These are phyloP conservation scores for Nakataea oryzae DNA, from an alignment of 2,329 filamentous ascomycete genomes.

Conservation along the genomic window DNA sequence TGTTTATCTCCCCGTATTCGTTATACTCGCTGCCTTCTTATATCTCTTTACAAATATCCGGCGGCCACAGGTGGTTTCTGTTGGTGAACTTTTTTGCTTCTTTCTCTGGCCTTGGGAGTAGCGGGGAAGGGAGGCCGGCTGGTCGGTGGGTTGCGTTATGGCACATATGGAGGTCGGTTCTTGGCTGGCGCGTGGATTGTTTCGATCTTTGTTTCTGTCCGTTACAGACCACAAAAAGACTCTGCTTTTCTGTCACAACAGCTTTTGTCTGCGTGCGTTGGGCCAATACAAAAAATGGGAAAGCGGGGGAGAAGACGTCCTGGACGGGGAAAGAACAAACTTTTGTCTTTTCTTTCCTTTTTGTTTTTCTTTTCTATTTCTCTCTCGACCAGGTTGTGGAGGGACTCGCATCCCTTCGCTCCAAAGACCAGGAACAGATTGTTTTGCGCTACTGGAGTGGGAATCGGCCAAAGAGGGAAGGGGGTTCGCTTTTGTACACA, in stretches of 20 bases:
- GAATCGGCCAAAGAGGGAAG: not conserved
- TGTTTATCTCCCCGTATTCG: not conserved
- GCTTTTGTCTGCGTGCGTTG: not conserved
- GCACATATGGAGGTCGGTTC: not conserved
- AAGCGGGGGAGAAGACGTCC: not conserved
- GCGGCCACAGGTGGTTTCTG: not conserved
- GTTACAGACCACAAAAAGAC: not conserved
- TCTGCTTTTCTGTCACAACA: not conserved
- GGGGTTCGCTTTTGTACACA: not conserved
- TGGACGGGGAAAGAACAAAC: not conserved
- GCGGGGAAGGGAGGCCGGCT: not conserved
- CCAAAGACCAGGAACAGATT: not conserved
- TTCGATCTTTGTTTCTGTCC: not conserved
- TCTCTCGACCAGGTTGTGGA: not conserved
- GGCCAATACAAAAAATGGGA: not conserved
- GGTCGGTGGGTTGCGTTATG: not conserved
- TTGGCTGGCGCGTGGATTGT: slow-evolving; percentile 1
- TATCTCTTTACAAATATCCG: not conserved
- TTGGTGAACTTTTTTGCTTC: not conserved
- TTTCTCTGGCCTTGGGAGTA: not conserved
- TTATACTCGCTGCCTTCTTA: not conserved
- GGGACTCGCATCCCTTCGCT: not conserved
- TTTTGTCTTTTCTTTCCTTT: not conserved
- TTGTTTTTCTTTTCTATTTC: not conserved
- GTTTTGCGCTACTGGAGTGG: not conserved